These are phyloP conservation scores for Venustampulla echinocandica DNA, from an alignment of 495 filamentous ascomycete genomes.

Conservation along the genomic window DNA sequence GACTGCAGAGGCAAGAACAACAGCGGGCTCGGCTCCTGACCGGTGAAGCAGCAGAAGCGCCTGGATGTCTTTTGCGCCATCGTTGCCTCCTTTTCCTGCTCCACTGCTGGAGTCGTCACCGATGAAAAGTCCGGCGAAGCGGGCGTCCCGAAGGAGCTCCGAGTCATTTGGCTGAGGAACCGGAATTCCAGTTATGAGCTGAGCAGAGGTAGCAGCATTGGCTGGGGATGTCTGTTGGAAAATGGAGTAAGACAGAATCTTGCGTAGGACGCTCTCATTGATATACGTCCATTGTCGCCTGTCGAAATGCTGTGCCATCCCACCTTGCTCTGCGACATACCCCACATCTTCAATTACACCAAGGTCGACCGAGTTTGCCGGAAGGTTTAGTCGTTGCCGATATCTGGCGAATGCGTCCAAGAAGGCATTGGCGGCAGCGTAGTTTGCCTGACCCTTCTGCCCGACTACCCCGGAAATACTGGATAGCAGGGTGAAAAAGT, in stretches of 20 bases:
- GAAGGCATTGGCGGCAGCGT: slow-evolving; percentile 54
- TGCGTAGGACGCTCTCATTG: slow-evolving; percentile 24
- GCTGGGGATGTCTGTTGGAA: slow-evolving; percentile 23
- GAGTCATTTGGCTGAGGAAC: slow-evolving; percentile 17
- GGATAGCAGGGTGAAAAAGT: slow-evolving; percentile 58
- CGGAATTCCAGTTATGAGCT: slow-evolving; percentile 25
- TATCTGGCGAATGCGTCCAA: slow-evolving; percentile 42
- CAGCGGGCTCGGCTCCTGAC: neutral
- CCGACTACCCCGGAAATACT: slow-evolving; percentile 51
- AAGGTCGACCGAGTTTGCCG: slow-evolving; percentile 43
- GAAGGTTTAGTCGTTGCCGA: slow-evolving; percentile 34
- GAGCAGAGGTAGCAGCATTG: slow-evolving; percentile 1
- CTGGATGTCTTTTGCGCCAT: neutral
- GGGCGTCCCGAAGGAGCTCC: slow-evolving; percentile 14
- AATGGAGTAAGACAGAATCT: slow-evolving; percentile 28
- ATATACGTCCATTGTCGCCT: slow-evolving; percentile 24
- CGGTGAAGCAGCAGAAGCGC: neutral
- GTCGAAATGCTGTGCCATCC: neutral
- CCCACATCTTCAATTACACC: slow-evolving; percentile 32
- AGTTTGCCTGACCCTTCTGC: slow-evolving; percentile 49
- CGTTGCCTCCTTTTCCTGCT: neutral
- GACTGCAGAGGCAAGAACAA: neutral
- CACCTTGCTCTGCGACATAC: neutral
- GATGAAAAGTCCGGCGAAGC: slow-evolving; percentile 9
- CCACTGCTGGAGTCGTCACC: neutral